These are phyloP conservation scores for Talaromyces trachyspermus DNA, from an alignment of 495 filamentous ascomycete species.

Conservation along the genomic window DNA sequence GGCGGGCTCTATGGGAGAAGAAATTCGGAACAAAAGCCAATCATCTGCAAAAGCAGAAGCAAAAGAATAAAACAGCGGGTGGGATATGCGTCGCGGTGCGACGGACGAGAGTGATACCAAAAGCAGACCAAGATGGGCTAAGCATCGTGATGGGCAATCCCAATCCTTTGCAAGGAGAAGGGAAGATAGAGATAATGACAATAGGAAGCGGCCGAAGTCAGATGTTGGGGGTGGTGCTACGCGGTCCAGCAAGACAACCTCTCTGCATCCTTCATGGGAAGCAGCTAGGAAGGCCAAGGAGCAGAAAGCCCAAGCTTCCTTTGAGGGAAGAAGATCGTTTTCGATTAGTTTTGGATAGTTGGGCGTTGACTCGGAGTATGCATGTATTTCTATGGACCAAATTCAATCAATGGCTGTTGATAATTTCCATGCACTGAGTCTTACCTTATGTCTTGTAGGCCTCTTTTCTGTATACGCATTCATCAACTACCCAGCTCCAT, in stretches of 20 bases:
- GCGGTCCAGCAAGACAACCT: slow-evolving; percentile 38
- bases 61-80: slow-evolving; percentile 33
- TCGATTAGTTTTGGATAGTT: slow-evolving; percentile 56
- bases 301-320: slow-evolving; percentile 47
- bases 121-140: slow-evolving; percentile 11
- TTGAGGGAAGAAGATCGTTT: slow-evolving; percentile 82
- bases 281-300: slow-evolving; percentile 83
- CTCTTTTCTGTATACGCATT: no score
- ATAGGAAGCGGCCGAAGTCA: slow-evolving; percentile 6
- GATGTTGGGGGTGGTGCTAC: neutral
- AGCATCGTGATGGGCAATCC: slow-evolving; percentile 15
- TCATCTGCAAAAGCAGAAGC: slow-evolving; percentile 47
- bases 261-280: slow-evolving; percentile 87
- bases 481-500: no score
- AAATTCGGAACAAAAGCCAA: slow-evolving; percentile 75
- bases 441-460: no score
- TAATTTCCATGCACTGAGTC: no score
- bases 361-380: no score
- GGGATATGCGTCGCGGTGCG: slow-evolving; percentile 42
- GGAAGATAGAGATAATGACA: slow-evolving; percentile 10
- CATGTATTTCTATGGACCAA: no score
- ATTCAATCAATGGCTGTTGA: no score
- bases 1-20: slow-evolving; percentile 84
- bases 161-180: slow-evolving; percentile 9
- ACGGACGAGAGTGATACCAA: slow-evolving; percentile 17